Percentiles rank a stretch among this genome's conserved stretches.
phyloP scores from a whole-genome alignment of 2,329 filamentous ascomycete genomes.

The Cordyceps cicadae region DNA sequence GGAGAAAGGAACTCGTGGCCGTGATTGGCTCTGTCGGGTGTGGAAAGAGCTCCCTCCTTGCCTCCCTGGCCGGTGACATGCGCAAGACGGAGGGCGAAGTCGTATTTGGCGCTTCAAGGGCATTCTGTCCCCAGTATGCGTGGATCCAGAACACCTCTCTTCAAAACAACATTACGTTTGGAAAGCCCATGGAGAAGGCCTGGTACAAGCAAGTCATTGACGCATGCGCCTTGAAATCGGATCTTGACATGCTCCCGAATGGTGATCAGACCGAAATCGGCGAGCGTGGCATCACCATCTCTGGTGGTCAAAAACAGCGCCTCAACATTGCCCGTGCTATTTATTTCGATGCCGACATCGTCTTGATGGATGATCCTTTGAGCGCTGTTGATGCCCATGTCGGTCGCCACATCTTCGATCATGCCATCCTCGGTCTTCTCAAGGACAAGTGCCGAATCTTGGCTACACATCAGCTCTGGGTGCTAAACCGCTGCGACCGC shows the following conservation, averaged over 20 bases:
- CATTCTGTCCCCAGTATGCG: conserved; percentile 92
- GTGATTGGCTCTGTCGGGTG: conserved; percentile 86
- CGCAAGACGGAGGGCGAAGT: conserved; percentile 68
- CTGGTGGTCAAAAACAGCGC: conserved; percentile 89
- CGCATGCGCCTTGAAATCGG: conserved; percentile 74
- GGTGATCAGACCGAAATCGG: conserved; percentile 89
- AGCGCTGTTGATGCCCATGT: conserved; percentile 64
- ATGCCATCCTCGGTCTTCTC: conserved; percentile 82
- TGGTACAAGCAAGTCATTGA: conserved; percentile 83
- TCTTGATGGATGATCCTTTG: conserved; percentile 62
- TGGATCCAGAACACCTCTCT: conserved; percentile 95
- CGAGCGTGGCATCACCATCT: conserved; percentile 90
- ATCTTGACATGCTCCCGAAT: conserved; percentile 87
- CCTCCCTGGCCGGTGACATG: conserved; percentile 91
- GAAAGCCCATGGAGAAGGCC: conserved; percentile 61
- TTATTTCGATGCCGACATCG: conserved; percentile 60
- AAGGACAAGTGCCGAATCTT: conserved; percentile 85
- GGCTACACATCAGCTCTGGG: conserved; percentile 91
- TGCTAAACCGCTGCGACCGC: conserved; percentile 80
- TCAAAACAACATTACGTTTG: conserved; percentile 84
- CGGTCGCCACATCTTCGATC: conserved; percentile 76
- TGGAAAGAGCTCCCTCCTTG: conserved; percentile 83
- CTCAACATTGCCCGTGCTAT: conserved; percentile 84
- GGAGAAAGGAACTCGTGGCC: conserved; percentile 68
- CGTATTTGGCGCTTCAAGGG: conserved; percentile 67